Conservation (phyloP, 1,284 basidiomycete genomes). For the Meripilus lineatus region DNA sequence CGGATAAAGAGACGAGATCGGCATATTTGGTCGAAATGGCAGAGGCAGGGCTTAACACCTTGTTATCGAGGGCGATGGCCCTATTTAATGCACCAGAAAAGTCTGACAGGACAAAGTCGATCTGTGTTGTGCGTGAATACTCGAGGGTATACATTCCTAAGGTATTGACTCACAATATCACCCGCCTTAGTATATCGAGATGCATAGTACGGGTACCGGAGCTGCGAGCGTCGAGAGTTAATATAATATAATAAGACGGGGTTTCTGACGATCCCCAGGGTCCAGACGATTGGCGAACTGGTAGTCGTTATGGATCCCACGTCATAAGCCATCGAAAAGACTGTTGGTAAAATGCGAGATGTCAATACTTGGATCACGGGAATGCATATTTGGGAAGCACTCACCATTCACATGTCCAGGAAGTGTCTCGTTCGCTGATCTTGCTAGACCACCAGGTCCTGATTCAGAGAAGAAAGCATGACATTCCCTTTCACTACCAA, state of each 20-base stretch:
- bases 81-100: conserved; percentile 18
- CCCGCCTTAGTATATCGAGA: conserved; percentile 11
- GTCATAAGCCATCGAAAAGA: conserved; percentile 29
- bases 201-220: conserved; percentile 20
- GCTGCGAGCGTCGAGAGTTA: conserved; percentile 10
- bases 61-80: conserved; percentile 20
- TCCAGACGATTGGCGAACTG: conserved; percentile 25
- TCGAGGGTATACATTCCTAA: too few relatives aligned
- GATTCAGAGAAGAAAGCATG: too few relatives aligned
- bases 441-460: too few relatives aligned
- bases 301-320: conserved; percentile 26
- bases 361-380: too few relatives aligned
- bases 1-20: conserved; percentile 35
- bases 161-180: conserved; percentile 18
- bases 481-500: too few relatives aligned
- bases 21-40: conserved; percentile 31
- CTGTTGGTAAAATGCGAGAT: conserved; percentile 14
- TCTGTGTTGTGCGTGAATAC: too few relatives aligned
- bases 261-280: conserved; percentile 29
- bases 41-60: conserved; percentile 17
- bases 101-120: conserved; percentile 23
- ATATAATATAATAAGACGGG: conserved; percentile 25
- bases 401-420: too few relatives aligned
- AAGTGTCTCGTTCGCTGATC: too few relatives aligned
- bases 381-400: too few relatives aligned